Evolutionary conservation across 495 filamentous ascomycete genomes (phyloP), one percentile per base, ranked within the genome.

Genomic region (Trichoderma virens): DNA sequence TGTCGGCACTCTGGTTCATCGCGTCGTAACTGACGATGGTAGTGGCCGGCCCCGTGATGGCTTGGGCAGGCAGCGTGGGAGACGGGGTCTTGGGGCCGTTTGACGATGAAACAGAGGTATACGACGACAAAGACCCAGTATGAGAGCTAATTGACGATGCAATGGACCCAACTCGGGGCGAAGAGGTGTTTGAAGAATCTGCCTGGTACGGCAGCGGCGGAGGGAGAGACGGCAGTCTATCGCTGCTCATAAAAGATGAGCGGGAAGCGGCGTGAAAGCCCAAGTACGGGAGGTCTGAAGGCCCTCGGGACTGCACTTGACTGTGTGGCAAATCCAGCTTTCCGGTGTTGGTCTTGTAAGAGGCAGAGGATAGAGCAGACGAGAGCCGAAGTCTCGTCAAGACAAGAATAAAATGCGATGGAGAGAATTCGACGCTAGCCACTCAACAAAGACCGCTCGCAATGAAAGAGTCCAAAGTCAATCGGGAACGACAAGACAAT

Each of bases 261-360:
- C 88, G 82, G 77, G 88, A 45, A 41, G 82, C 78, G 71, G 85
- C 86, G 78, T 90, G 84, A 75, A 81, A 81, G 79, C 88, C 88
- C 79, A 89, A 90, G 79, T 86, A 92, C 75, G 86, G 70, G 70
- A 85, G 83, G 79, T 96, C 90, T 76, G 83, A 83, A 79, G 86
- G 83, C 82, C 88, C 91, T 88, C 92, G 89, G 86, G 88, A 86
- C 76, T 91, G 90, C 84, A 91, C 85, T 83, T 92, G 90, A 74
- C 93, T 88, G 82, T 91, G 89, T 77, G 93, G 91, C 79, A 94
- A 88, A 92, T 96, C 93, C 93, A 97, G 93, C 83, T 96, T 97
- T 90, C 84, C 92, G 92, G 88, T 91, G 79, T 85, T 84, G 73
- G 43, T 67, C 65, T 67, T 67, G 60, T 47, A 68, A 72, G 60